Conservation (phyloP, 2,329 filamentous ascomycete genomes). For the Orbilia brochopaga region DNA sequence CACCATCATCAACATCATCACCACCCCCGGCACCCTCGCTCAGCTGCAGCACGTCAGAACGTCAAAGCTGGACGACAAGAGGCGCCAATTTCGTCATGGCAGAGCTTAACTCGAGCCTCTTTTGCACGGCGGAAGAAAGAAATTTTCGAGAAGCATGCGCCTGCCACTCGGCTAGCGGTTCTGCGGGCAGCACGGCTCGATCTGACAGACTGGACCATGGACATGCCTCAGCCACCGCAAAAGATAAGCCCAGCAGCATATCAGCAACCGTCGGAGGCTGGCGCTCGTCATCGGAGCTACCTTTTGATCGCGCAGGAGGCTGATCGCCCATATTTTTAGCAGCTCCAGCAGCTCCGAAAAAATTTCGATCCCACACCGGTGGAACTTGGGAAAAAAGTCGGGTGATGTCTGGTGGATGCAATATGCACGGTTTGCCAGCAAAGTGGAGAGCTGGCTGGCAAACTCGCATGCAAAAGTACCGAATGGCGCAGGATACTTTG, state of each 20-base stretch:
- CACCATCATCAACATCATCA: not conserved
- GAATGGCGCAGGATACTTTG: constrained; percentile 34
- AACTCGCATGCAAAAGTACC: constrained; percentile 23
- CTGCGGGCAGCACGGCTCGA: not conserved
- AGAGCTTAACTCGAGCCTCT: not conserved
- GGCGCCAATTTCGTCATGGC: not conserved
- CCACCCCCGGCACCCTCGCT: not conserved
- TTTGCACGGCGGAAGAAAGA: not conserved
- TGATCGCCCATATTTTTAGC: constrained; percentile 50
- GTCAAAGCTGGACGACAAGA: not conserved
- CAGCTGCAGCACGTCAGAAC: not conserved
- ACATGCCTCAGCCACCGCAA: constrained; percentile 8
- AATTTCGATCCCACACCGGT: constrained; percentile 22
- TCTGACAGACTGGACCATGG: not conserved
- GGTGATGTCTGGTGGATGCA: constrained; percentile 47
- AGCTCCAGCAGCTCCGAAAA: constrained; percentile 20
- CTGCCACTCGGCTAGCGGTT: constrained; percentile 1
- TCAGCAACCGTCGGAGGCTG: constrained; percentile 10
- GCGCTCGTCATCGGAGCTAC: constrained; percentile 25
- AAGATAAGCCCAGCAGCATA: constrained; percentile 4
- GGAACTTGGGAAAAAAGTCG: constrained; percentile 29
- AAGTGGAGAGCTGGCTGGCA: constrained; percentile 16
- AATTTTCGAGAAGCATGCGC: constrained; percentile 5
- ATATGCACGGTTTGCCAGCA: constrained; percentile 48
- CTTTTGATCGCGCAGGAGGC: constrained; percentile 35